Base-by-base conservation (phyloP, 1,139 yeast genomes). In the Entelexis sorbosivorans region DNA sequence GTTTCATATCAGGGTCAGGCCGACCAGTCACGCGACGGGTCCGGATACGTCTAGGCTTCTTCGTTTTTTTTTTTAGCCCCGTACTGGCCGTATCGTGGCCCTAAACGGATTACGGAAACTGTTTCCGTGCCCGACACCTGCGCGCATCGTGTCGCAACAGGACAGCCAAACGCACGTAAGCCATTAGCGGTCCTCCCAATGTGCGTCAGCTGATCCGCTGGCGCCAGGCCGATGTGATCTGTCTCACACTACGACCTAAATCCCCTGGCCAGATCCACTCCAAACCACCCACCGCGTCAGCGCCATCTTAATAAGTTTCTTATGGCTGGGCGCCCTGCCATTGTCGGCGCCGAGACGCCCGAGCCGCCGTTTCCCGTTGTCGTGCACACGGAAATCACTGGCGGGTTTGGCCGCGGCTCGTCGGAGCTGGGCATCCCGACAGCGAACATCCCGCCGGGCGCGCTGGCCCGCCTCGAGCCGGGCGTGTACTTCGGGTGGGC, bases 401-500 rank as follows among this genome's bases (percentile, higher is more conserved):
- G 91, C 40, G 98, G 99, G 0, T 91, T 86, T 67, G 99, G 98
- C 5, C 75, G 99, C 54, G 99, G 99, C 0, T 86, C 96, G 0
- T 69, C 93, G 0, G 96, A 88, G 61, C 73, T 93, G 46, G 97
- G 97, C 0, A 84, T 88, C 51, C 98, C 98, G 3, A 91, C 98
- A 0, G 98, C 97, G 17, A 91, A 91, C 63, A 77, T 89, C 24
- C 87, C 89, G 0, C 75, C 86, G 11, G 75, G 73, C 14, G 73
- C 74, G 20, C 66, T 75, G 24, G 71, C 75, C n/a, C 54, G 60
- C n/a, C 67, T 75, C 10, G 81, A 80, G 1, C 76, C 93, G 0
- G 99, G 99, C 2, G 91, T 93, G 14, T 93, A 91, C 67, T 91
- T 79, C 63, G 99, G 99, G 0, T 88, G 78, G 75, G 81, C 88